Evolutionary conservation across 2,329 filamentous ascomycete species (phyloP).

Genomic region (Colletotrichum abscissum): DNA sequence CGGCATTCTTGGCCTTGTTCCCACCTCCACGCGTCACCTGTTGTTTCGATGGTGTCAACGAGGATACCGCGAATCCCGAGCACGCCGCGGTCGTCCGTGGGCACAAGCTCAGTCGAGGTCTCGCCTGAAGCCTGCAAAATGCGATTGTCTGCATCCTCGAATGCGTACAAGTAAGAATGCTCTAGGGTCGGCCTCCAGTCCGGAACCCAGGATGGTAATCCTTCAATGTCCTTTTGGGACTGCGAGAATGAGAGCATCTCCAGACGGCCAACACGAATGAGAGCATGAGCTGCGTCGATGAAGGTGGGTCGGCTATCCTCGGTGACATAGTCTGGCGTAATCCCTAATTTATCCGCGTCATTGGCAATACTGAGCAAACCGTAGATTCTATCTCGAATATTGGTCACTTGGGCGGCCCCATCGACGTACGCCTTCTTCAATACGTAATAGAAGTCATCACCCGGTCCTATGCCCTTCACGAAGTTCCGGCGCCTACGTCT

Average conservation of each 20-base stretch:
- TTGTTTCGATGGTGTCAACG: conserved; percentile 30
- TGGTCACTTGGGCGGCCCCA: conserved; percentile 33
- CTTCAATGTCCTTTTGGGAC: conserved; percentile 20
- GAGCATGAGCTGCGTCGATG: conserved; percentile 12
- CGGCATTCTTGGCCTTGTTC: background rate
- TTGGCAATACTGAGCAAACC: conserved; percentile 39
- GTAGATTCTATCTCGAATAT: conserved; percentile 39
- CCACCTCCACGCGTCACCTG: conserved; percentile 20
- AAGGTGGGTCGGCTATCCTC: conserved; percentile 9
- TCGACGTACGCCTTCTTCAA: conserved; percentile 37
- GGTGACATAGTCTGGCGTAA: conserved; percentile 18
- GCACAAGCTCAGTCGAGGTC: background rate
- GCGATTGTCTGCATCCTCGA: conserved; percentile 10
- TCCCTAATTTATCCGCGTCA: conserved; percentile 3
- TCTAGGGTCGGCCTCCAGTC: conserved; percentile 45
- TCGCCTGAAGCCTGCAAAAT: conserved; percentile 4
- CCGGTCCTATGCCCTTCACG: conserved; percentile 34
- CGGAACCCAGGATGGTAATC: conserved; percentile 50
- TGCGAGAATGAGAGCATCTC: conserved; percentile 29
- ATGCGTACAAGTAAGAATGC: conserved; percentile 5
- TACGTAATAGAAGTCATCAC: conserved; percentile 35
- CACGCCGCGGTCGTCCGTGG: background rate
- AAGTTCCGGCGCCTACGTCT: conserved; percentile 21
- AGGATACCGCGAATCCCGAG: conserved; percentile 26
- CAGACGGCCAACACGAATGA: conserved; percentile 16